Conservation (phyloP, 345 rosid genomes). For the Dipteronia dyeriana region DNA sequence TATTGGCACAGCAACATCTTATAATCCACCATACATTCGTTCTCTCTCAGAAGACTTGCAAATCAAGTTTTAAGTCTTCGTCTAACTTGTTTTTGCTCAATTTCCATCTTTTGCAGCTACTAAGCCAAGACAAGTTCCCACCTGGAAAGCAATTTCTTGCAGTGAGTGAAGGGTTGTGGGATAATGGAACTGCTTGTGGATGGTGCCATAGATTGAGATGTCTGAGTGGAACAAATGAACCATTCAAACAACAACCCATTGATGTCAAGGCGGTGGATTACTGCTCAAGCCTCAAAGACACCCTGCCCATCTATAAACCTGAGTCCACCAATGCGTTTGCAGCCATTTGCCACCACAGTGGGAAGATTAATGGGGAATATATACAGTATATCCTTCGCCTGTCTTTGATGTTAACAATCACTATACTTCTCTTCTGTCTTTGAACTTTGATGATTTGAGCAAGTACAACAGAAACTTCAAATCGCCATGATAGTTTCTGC, state of each 20-base stretch:
- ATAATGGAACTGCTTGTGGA: constrained; percentile 38
- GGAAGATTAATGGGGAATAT: constrained; percentile 37
- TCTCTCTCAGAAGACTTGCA: not conserved
- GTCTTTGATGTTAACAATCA: not conserved
- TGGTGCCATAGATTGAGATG: constrained; percentile 35
- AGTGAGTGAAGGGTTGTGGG: constrained; percentile 40
- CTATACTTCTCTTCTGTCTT: not conserved
- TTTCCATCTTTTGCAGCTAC: constrained; percentile 18
- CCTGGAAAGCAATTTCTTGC: constrained; percentile 30
- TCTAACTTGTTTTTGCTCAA: not conserved
- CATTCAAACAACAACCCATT: constrained; percentile 22
- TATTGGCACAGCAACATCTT: constrained; percentile 34
- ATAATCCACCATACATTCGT: constrained; percentile 27
- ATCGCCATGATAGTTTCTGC: constrained; percentile 3
- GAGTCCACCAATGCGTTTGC: constrained; percentile 30
- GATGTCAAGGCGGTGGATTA: constrained; percentile 41
- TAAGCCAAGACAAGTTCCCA: constrained; percentile 31
- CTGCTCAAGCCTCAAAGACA: constrained; percentile 15
- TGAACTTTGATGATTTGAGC: not conserved
- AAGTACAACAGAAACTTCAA: not conserved
- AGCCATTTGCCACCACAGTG: constrained; percentile 19
- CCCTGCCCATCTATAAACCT: constrained; percentile 38
- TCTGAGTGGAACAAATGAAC: constrained; percentile 29
- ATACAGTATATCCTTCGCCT: constrained; percentile 27
- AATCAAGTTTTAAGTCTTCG: not conserved